Evolutionary conservation across 257 asterid genomes (phyloP).

Genomic region (Voacanga thouarsii): DNA sequence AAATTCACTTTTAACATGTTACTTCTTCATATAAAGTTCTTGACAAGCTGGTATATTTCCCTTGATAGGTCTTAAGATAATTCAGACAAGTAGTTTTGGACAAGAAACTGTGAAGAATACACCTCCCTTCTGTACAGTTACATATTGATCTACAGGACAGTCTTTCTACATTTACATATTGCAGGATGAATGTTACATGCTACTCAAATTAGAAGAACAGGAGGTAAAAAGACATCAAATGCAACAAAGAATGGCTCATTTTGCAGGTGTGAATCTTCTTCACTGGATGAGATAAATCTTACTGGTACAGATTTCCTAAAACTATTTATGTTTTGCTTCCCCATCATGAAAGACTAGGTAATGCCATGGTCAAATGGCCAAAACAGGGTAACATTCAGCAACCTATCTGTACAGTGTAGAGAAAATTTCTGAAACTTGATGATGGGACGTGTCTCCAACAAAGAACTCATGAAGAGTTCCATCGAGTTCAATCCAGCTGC

Average conservation of each 20-base stretch:
- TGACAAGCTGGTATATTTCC: too few relatives aligned
- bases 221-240: background rate
- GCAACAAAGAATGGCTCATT: background rate
- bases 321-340: background rate
- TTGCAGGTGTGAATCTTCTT: background rate
- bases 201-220: background rate
- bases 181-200: conserved; percentile 15
- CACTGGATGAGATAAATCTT: background rate
- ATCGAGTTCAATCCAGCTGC: conserved; percentile 81
- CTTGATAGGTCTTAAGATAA: too few relatives aligned
- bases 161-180: conserved; percentile 25
- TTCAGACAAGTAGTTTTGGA: too few relatives aligned
- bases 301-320: background rate
- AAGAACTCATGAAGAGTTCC: conserved; percentile 77
- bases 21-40: too few relatives aligned
- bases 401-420: conserved; percentile 27
- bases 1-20: too few relatives aligned
- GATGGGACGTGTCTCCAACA: conserved; percentile 52
- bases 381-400: background rate
- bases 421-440: conserved; percentile 32
- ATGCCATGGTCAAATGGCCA: background rate
- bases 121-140: background rate
- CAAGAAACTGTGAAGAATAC: background rate
- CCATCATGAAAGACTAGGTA: background rate
- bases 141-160: background rate